Evolutionary conservation across 768 basidiomycete genomes (phyloP).

Genomic region (Leccinum disarticulatum): DNA sequence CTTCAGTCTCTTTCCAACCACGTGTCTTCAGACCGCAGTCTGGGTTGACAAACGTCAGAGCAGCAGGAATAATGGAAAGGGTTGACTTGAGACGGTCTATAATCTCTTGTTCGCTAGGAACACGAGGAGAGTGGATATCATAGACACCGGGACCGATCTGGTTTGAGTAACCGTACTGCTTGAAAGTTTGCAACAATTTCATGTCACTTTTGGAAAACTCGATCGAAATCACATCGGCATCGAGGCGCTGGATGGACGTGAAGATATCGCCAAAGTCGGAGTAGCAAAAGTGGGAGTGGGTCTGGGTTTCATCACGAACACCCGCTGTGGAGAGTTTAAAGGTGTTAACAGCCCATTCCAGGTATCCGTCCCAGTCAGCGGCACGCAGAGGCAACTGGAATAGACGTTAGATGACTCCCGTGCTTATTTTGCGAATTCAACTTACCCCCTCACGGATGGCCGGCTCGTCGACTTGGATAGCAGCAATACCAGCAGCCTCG

Average conservation of each 20-base stretch:
- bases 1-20: conserved; percentile 96
- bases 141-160: conserved; percentile 98
- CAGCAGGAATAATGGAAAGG: conserved; percentile 75
- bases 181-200: conserved; percentile 95
- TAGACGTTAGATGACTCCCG: conserved; percentile 1
- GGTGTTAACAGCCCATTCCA: conserved; percentile 98
- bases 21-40: conserved; percentile 99
- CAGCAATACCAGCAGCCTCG: conserved; percentile 93
- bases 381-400: conserved; percentile 89
- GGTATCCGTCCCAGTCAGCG: conserved; percentile 94
- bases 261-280: conserved; percentile 99
- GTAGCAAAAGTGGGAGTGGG: conserved; percentile 99
- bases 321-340: conserved; percentile 98
- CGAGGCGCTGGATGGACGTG: conserved; percentile 93
- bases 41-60: conserved; percentile 90
- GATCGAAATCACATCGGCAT: conserved; percentile 98
- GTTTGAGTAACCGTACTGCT: conserved; percentile 93
- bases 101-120: conserved; percentile 91
- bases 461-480: conserved; percentile 99
- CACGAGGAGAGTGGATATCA: conserved; percentile 99
- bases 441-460: conserved; percentile 97
- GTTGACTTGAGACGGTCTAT: conserved; percentile 86
- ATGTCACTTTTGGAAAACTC: conserved; percentile 98
- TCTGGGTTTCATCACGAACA: conserved; percentile 90
- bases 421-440: conserved; percentile 13